These are phyloP conservation scores for Aspergillus neoniger DNA, from an alignment of 2,329 filamentous ascomycete species.

Conservation along the genomic window DNA sequence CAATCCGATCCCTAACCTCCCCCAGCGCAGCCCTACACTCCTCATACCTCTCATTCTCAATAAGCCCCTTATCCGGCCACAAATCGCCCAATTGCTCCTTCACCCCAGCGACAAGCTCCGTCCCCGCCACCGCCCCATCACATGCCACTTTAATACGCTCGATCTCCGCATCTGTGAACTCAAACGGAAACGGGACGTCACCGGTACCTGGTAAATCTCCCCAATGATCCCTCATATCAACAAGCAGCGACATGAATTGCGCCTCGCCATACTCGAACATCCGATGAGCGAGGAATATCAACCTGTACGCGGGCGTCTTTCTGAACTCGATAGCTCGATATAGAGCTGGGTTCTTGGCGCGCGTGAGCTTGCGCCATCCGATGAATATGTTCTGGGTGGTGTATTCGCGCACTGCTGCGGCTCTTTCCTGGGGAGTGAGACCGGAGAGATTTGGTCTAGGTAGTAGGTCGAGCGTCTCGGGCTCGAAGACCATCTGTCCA, in stretches of 20 bases:
- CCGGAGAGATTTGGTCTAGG: slow-evolving; percentile 24
- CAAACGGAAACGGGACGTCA: slow-evolving; percentile 25
- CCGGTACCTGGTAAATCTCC: slow-evolving; percentile 22
- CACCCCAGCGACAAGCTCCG: slow-evolving; percentile 25
- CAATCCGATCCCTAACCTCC: slow-evolving; percentile 27
- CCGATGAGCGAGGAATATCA: slow-evolving; percentile 33
- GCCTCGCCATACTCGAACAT: slow-evolving; percentile 37
- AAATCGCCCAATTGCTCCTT: slow-evolving; percentile 30
- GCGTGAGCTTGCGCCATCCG: slow-evolving; percentile 32
- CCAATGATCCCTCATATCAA: slow-evolving; percentile 32
- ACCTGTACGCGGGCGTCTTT: slow-evolving; percentile 27
- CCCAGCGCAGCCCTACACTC: slow-evolving; percentile 30
- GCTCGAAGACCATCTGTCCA: slow-evolving; percentile 31
- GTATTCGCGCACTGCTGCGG: slow-evolving; percentile 29
- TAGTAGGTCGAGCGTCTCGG: slow-evolving; percentile 30
- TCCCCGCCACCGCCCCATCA: slow-evolving; percentile 29
- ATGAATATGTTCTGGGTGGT: slow-evolving; percentile 27
- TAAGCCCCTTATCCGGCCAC: slow-evolving; percentile 35
- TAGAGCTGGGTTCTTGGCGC: slow-evolving; percentile 28
- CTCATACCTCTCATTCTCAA: slow-evolving; percentile 30
- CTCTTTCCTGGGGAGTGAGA: slow-evolving; percentile 29
- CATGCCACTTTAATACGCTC: slow-evolving; percentile 30
- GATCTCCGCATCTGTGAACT: slow-evolving; percentile 28
- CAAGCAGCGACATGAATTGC: slow-evolving; percentile 33
- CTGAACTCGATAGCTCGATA: slow-evolving; percentile 27